These are phyloP conservation scores for Blastobotrys persicus DNA, from an alignment of 1,139 yeast species.

Conservation along the genomic window DNA sequence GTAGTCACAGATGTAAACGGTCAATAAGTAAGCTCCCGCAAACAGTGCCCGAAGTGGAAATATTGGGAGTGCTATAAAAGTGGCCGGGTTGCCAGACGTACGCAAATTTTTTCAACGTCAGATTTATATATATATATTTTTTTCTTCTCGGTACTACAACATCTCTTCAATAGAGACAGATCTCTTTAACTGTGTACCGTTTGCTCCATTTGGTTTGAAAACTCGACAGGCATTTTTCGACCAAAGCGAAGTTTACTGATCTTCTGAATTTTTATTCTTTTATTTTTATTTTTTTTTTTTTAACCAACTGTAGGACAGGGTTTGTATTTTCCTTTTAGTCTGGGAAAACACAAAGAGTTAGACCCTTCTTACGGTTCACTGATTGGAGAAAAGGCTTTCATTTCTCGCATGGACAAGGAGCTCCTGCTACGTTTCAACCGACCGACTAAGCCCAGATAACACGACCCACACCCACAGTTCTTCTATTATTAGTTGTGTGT, in stretches of 20 bases:
- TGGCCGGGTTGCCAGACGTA: background rate
- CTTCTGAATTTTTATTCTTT: background rate
- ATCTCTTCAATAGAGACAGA: background rate
- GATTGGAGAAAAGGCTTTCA: constrained; percentile 17
- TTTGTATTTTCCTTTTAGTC: constrained; percentile 30
- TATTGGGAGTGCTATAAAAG: background rate
- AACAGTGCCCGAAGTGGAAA: background rate
- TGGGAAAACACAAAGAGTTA: constrained; percentile 27
- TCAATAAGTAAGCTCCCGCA: background rate
- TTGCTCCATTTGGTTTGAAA: background rate
- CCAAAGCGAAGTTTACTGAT: background rate
- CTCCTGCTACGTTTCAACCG: constrained; percentile 38
- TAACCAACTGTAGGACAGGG: constrained; percentile 22
- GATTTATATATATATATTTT: too few relatives aligned
- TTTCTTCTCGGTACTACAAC: background rate
- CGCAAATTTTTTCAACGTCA: background rate
- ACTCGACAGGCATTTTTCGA: background rate
- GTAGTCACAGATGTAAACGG: background rate
- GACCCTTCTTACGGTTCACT: constrained; percentile 25
- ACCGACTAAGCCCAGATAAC: constrained; percentile 44
- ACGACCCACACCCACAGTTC: constrained; percentile 41
- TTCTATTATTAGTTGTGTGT: background rate
- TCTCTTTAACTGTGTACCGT: background rate
- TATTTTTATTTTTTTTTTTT: constrained; percentile 5
- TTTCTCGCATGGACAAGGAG: constrained; percentile 20